Conservation (phyloP, 257 asterid genomes). For the Plantago ovata region DNA sequence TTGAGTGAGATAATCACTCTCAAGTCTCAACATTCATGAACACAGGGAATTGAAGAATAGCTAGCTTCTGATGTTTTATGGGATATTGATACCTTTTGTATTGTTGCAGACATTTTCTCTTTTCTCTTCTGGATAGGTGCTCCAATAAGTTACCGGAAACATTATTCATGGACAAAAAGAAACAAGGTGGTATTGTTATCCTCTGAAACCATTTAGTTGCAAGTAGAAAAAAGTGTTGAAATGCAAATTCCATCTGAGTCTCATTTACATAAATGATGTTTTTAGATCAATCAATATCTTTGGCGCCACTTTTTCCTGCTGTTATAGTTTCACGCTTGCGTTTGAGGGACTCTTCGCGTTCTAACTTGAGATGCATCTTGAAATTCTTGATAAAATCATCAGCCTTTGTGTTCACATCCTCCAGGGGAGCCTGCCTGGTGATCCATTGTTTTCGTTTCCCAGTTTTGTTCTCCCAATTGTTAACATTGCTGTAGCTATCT, state of each 20-base stretch:
- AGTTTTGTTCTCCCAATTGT: background rate
- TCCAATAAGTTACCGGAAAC: conserved; percentile 22
- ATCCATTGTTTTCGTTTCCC: conserved; percentile 15
- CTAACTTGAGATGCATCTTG: conserved; percentile 41
- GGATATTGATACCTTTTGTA: conserved; percentile 25
- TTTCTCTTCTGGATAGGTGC: conserved; percentile 35
- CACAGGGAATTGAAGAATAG: conserved; percentile 19
- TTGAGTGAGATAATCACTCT: conserved; percentile 24
- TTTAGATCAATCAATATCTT: background rate
- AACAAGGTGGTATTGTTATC: too few relatives aligned
- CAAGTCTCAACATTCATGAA: conserved; percentile 28
- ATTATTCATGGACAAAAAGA: background rate
- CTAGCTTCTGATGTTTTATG: conserved; percentile 18
- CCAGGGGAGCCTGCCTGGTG: conserved; percentile 13
- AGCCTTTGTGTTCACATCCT: conserved; percentile 42
- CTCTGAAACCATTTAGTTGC: too few relatives aligned
- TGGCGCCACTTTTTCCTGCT: conserved; percentile 1
- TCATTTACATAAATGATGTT: too few relatives aligned
- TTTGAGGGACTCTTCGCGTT: conserved; percentile 36
- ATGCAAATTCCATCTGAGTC: too few relatives aligned
- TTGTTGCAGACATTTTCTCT: conserved; percentile 19
- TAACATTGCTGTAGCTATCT: background rate
- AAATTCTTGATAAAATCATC: conserved; percentile 48
- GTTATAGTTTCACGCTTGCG: conserved; percentile 26
- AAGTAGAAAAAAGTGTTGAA: too few relatives aligned